Base-by-base conservation (phyloP, 352 stramenopile species). In the Phytophthora meadii region DNA sequence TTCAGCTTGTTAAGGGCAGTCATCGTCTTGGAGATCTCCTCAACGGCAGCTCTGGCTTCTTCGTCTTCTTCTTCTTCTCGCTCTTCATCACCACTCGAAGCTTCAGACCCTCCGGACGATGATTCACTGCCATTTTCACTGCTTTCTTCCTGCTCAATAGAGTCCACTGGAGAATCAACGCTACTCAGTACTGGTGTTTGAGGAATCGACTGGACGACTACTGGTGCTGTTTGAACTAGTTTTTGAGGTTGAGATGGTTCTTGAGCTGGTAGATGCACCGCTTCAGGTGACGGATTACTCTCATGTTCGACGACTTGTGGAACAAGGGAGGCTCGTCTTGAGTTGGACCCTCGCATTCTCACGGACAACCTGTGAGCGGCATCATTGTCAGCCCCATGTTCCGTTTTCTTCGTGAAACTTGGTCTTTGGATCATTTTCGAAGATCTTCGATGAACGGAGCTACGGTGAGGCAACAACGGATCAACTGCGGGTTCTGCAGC, bases 1-100 rank as follows among this genome's bases (percentile, higher is more conserved):
- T 89, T 88, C 5, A 90, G 73, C 40, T 92, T 92, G 57, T 84
- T 85, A 1, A 92, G 68, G 22, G 83, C 83, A 2, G 63, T 87
- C 62, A 92, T 78, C 2, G 83, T 82, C 7, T 74, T 74, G 1
- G 79, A 82, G 34, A 89, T 89, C 19, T 82, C 65, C 5, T 71
- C 72, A 12, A 66, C 76, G 19, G 17, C 47, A 62, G 55, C 53
- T 60, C 34, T 45, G 40, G 50, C 42, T 54, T 67, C 64, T 14
- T 27, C 53, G 17, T 67, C 61, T 11, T 70, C 61, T n/a, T 65
- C 50, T 9, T 40, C 61, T n/a, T 63, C 50, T 9, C 32, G 10
- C 17, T 61, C 65, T 24, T 63, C 53, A 2, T 71, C 55, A 11
- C 14, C 32, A 51, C 52, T 64, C 44, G 62, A 64, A 6, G 55